Conservation (phyloP, 2,329 filamentous ascomycete species). For the Aspergillus chevalieri region DNA sequence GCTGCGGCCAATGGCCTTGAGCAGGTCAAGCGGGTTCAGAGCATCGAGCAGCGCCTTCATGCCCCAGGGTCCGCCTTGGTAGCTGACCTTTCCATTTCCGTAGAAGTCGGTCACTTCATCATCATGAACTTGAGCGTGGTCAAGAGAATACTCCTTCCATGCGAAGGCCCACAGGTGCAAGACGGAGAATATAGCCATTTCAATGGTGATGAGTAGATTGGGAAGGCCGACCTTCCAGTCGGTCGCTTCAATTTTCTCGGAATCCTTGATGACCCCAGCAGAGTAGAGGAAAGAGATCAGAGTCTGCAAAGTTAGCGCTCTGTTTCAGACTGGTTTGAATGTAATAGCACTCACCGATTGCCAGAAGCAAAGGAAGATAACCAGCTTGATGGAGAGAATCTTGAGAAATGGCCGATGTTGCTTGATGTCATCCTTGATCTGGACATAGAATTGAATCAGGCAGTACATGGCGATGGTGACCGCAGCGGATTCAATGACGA, state of each 20-base stretch:
- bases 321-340: neutral
- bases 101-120: slow-evolving; percentile 39
- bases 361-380: slow-evolving; percentile 90
- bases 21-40: slow-evolving; percentile 74
- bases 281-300: slow-evolving; percentile 58
- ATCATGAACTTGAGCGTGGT: slow-evolving; percentile 43
- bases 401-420: slow-evolving; percentile 71
- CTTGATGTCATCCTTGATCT: slow-evolving; percentile 62
- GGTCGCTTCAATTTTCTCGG: slow-evolving; percentile 57
- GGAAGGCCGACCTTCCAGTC: slow-evolving; percentile 80
- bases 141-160: slow-evolving; percentile 61
- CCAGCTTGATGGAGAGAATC: slow-evolving; percentile 78
- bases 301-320: slow-evolving; percentile 31
- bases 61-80: slow-evolving; percentile 61
- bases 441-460: slow-evolving; percentile 78
- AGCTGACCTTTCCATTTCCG: slow-evolving; percentile 44
- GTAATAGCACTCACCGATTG: slow-evolving; percentile 48
- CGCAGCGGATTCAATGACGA: slow-evolving; percentile 63
- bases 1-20: slow-evolving; percentile 71
- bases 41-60: slow-evolving; percentile 62
- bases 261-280: slow-evolving; percentile 58
- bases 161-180: slow-evolving; percentile 79
- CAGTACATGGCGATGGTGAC: slow-evolving; percentile 85
- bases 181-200: slow-evolving; percentile 75
- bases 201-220: slow-evolving; percentile 68